A percentile compares a stretch with the other conserved stretches of the same genome.
These are phyloP conservation scores for Apiotrichum laibachii DNA, from an alignment of 1,284 basidiomycete species.

Conservation along the genomic window DNA sequence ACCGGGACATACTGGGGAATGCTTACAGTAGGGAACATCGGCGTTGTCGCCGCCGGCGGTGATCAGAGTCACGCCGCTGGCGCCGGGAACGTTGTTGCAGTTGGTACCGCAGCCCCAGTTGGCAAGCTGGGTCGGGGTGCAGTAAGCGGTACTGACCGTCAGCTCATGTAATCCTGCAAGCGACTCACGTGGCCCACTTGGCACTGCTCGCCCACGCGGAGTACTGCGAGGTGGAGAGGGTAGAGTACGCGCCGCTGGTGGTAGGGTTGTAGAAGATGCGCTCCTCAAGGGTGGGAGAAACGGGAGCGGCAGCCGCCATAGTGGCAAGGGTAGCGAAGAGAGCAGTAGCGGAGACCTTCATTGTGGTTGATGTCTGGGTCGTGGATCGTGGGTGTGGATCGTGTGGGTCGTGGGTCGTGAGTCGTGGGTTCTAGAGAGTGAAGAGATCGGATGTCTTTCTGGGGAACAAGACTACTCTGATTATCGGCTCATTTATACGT, in stretches of 20 bases:
- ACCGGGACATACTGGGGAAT: too few species aligned
- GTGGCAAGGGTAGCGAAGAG: not conserved
- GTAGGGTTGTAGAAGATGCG: slow-evolving; percentile 4
- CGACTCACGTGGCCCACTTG: not conserved
- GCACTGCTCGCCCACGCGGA: not conserved
- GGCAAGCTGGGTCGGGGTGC: not conserved
- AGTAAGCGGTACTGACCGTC: not conserved
- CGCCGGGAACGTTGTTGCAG: not conserved
- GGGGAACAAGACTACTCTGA: too few species aligned
- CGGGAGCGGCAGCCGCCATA: not conserved
- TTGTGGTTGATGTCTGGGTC: not conserved
- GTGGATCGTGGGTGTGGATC: too few species aligned
- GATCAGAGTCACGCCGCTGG: not conserved
- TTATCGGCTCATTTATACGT: too few species aligned
- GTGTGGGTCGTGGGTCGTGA: too few species aligned
- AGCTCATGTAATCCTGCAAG: not conserved
- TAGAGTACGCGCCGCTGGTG: not conserved
- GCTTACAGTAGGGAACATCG: slow-evolving; percentile 1
- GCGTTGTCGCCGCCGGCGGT: not conserved
- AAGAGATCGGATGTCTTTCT: too few species aligned
- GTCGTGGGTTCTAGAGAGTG: too few species aligned
- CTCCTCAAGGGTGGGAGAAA: not conserved
- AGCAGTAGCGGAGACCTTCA: not conserved
- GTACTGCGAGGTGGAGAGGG: not conserved
- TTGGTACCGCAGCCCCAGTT: not conserved